phyloP scores from a whole-genome alignment of 257 asterid genomes.

The Henckelia pumila region DNA sequence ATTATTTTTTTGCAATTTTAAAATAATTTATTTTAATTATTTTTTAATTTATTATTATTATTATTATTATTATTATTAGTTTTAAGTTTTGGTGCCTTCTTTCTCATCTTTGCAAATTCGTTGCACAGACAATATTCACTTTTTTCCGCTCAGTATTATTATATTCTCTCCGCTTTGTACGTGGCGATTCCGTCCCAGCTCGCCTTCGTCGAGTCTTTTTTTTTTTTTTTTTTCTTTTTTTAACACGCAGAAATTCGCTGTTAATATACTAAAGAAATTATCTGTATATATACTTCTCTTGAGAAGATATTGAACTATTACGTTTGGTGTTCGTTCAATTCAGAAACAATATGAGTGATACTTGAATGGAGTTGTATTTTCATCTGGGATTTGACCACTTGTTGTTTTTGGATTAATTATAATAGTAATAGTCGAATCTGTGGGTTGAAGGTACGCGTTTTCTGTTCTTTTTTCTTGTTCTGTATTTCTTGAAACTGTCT shows the following conservation, averaged over 20 bases:
- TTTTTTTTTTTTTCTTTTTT: background rate
- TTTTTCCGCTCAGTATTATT: background rate
- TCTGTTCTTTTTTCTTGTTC: background rate
- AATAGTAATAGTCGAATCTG: slow-evolving; percentile 21
- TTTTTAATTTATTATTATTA: too few relatives aligned
- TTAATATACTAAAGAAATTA: background rate
- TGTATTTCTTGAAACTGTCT: background rate
- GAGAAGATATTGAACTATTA: background rate
- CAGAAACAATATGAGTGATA: slow-evolving; percentile 7
- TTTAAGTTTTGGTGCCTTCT: background rate
- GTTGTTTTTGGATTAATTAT: background rate
- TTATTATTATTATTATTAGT: too few relatives aligned
- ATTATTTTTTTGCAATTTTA: too few relatives aligned
- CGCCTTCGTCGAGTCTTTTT: background rate
- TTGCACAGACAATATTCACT: background rate
- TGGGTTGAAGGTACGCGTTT: slow-evolving; percentile 31
- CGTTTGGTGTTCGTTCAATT: background rate
- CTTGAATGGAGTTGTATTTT: slow-evolving; percentile 24
- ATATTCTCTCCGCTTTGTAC: background rate
- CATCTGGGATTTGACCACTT: slow-evolving; percentile 18
- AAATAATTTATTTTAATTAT: too few relatives aligned
- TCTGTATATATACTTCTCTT: background rate
- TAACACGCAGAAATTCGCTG: background rate
- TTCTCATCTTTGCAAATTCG: background rate
- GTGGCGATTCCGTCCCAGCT: background rate